Evolutionary conservation across 768 basidiomycete species (phyloP), one percentile per base, ranked within the genome.

Genomic region (Lactifluus volemus): DNA sequence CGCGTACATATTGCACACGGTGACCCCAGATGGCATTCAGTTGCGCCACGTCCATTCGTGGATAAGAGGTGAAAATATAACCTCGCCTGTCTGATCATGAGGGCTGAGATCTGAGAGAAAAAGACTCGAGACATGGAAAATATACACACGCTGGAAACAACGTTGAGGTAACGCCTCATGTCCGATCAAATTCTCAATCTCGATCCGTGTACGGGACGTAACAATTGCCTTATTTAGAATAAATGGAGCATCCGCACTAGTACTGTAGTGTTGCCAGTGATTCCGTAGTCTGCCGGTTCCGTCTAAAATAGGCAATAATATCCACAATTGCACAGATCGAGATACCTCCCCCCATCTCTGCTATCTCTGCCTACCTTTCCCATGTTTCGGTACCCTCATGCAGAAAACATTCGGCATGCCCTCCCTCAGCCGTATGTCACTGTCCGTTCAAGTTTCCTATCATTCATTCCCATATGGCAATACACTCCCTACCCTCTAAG

Each of bases 331-430:
- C 25, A 25, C 2, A 25, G 25, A 25, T 25, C 25, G 25, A 25
- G 1, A 25, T 25, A 1, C 25, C 1, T 25, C 2, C 25, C 25
- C 25, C 25, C 1, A 25, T 2, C n/a, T n/a, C n/a, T 55, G 67
- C 78, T 4, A 58, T 60, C 55, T 78, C 76, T 69, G 65, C 74
- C 59, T 80, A 79, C 68, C 79, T 79, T 70, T 66, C 76, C 74
- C 32, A 88, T 71, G 81, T 89, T 66, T n/a, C 84, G 85, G 73
- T 86, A 86, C 72, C 85, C 85, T 39, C 80, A 84, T 65, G 79
- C 84, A 10, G 63, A 19, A 75, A n/a, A n/a, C 78, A 49, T 87
- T 84, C 63, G 81, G 81, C 71, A 81, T 85, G 53, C 73, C 72
- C 19, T 63, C 83, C 66, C 81, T 89, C 72, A 78, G 81, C 69